phyloP scores from a whole-genome alignment of 2,329 filamentous ascomycete genomes.

The Zasmidium angulare region DNA sequence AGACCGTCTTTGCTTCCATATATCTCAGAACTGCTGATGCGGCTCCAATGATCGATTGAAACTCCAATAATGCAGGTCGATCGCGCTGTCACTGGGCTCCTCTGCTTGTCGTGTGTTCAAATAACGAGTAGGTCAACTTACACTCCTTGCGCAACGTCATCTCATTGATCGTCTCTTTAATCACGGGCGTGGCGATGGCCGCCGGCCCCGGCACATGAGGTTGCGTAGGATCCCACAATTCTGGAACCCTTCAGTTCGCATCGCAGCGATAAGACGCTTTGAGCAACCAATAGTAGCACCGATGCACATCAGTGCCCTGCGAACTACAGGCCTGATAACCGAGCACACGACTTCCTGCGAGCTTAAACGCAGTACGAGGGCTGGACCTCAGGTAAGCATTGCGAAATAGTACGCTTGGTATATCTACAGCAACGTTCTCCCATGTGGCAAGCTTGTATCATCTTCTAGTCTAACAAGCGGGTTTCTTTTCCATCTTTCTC shows the following conservation, averaged over 20 bases:
- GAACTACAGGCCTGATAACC: constrained; percentile 7
- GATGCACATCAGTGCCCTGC: constrained; percentile 1
- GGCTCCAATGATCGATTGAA: too few relatives aligned
- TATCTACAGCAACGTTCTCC: background rate
- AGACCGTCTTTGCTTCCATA: too few relatives aligned
- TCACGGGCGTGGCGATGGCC: background rate
- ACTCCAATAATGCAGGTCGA: too few relatives aligned
- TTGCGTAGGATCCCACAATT: background rate
- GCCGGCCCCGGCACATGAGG: background rate
- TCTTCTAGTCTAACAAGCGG: background rate
- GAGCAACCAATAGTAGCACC: constrained; percentile 13
- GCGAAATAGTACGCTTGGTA: background rate
- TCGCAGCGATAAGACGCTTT: constrained; percentile 12
- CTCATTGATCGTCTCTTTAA: too few relatives aligned
- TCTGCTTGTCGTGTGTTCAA: too few relatives aligned
- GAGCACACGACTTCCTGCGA: background rate
- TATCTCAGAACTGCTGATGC: too few relatives aligned
- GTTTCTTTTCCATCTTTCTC: too few relatives aligned
- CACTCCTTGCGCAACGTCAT: too few relatives aligned
- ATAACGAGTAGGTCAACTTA: too few relatives aligned
- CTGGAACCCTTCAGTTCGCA: background rate
- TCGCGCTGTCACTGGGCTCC: too few relatives aligned
- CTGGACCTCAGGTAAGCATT: background rate
- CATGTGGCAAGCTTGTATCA: background rate
- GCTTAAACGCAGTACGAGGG: background rate